Base-by-base conservation (phyloP, 192 early-diverging fungal species). In the Podila verticillata region DNA sequence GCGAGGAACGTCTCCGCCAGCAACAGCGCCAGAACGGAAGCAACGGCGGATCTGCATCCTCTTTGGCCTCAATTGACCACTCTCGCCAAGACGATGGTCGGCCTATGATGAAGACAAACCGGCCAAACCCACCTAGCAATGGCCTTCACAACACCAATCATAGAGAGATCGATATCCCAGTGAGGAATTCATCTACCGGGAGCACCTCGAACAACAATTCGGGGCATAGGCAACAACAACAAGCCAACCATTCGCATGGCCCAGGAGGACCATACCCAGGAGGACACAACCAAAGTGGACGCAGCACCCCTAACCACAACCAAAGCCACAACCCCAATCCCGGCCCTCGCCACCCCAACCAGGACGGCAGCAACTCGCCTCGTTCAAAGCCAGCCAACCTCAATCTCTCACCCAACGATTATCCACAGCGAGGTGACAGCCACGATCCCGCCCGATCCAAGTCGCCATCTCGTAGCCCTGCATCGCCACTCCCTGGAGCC, bases 141-240 rank as follows among this genome's bases (percentile, higher is more conserved):
- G 51, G 32, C 0, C 49, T 66, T 19, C 15, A 48, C 29, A 67
- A 60, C 5, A 51, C 31, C 0, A 63, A 70, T 7, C 15, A 48
- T 4, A 61, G 59, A 24, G 70, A 72, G 6, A 34, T 66, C 13
- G 36, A 58, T 48, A 57, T 65, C 26, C 70, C 77, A 4, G 70
- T 61, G 32, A 48, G 77, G 12, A 80, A 70, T 22, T 68, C 49
- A 13, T 80, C 77, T 20, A 61, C 70, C 2, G 77, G 72, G n/a
- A 68, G 51, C 3, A 39, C 68, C n/a, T 48, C 31, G 31, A 35
- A 51, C 26, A 44, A 48, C 57, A 74, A 49, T 48, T 17, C 32
- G 48, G 9, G 48, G 24, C 9, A 22, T 61, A 36, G 28, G 57
- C 39, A 49, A 51, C 29, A 29, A 22, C 32, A 31, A 60, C 24